Base-by-base conservation (phyloP, 192 early-diverging fungal species). In the Oehlia diaphana region DNA sequence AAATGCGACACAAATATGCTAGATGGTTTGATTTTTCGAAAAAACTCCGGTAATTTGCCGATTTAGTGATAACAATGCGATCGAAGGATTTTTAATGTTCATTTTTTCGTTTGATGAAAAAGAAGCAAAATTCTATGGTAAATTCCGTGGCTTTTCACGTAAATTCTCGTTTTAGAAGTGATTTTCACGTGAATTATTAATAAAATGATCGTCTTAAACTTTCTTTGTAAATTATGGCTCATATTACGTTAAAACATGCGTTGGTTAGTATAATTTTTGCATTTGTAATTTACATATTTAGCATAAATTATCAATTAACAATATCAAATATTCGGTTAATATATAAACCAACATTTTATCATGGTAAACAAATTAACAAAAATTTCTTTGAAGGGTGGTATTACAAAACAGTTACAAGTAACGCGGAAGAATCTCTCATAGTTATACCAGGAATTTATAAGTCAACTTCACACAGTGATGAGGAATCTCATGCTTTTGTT, bases 311-410 rank as follows among this genome's bases (percentile, higher is more conserved):
- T 58, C 53, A 21, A 21, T 58, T 67, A 31, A 19, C 13, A 19
- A 13, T 39, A 39, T 78, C 83, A 65, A 84, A 84, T 70, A 67
- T 82, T 61, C 74, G 42, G 47, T 80, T 82, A 33, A 16, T 84
- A 12, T 53, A 76, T 49, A 35, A 63, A 7, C 82, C 84, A 6
- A 39, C 79, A 16, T 78, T 82, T 16, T 85, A 84, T 49, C 84
- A 85, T 68, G 84, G 84, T 16, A 16, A 82, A 9, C 16, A 74
- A 49, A 82, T 84, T 58, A n/a, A 23, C 21, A 70, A 79, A 33
- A 78, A 80, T 77, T 85, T 82, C 68, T 85, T 85, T 31, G 84
- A 87, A 26, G 85, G 85, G 0, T 88, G 87, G 87, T 88, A 88
- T 70, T 88, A 82, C 72, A 88, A 88, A 65, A 28, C 80, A 66